Evolutionary conservation across 2,329 filamentous ascomycete species (phyloP).

Genomic region (Shiraia sp.): DNA sequence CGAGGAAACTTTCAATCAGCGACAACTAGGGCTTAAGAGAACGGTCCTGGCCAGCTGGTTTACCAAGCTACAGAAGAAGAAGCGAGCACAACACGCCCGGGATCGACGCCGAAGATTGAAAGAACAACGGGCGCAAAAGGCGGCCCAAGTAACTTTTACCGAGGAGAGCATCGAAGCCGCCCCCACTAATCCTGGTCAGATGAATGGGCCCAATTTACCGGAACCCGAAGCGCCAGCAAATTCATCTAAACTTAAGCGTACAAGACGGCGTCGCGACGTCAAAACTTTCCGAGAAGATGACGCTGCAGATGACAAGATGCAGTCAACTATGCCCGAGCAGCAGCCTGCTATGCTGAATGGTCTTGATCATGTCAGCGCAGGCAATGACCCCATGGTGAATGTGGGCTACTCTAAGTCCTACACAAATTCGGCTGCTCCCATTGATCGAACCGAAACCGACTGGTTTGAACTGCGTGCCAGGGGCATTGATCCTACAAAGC

Average conservation of each 20-base stretch:
- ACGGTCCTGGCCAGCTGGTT: slow-evolving; percentile 27
- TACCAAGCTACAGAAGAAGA: slow-evolving; percentile 30
- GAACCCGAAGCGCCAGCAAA: slow-evolving; percentile 20
- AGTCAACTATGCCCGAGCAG: background rate
- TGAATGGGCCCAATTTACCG: no score
- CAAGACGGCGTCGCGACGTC: slow-evolving; percentile 15
- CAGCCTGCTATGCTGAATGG: background rate
- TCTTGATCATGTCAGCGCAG: slow-evolving; percentile 5
- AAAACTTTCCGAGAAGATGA: slow-evolving; percentile 4
- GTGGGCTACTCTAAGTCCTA: slow-evolving; percentile 30
- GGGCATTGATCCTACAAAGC: slow-evolving; percentile 48
- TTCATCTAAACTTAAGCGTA: slow-evolving; percentile 20
- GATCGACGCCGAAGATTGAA: slow-evolving; percentile 30
- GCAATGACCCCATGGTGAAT: slow-evolving; percentile 2
- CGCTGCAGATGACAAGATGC: background rate
- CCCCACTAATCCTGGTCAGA: no score
- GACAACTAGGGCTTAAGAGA: slow-evolving; percentile 20
- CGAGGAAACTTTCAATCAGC: slow-evolving; percentile 21
- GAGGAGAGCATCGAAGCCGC: no score
- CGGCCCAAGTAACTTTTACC: no score
- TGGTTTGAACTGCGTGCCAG: slow-evolving; percentile 57
- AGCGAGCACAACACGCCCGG: slow-evolving; percentile 20
- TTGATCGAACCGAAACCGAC: slow-evolving; percentile 53
- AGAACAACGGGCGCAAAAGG: slow-evolving; percentile 18
- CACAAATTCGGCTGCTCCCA: slow-evolving; percentile 25